These are phyloP conservation scores for Trichophyton benhamiae DNA, from an alignment of 2,329 filamentous ascomycete species.

Conservation along the genomic window DNA sequence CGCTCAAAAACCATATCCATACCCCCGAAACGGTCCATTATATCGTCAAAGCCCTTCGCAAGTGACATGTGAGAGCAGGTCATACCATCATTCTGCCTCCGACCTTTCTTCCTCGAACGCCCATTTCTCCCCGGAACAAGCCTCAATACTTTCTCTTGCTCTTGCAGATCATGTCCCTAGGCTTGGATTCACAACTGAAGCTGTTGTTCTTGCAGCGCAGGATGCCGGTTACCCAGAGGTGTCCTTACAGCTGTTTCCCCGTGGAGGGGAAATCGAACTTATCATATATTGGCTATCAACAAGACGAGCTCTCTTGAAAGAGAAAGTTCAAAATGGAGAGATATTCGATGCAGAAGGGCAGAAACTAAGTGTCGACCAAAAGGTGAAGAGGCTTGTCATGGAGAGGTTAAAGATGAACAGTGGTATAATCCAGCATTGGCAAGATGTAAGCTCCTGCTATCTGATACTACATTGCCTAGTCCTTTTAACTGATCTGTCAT, in stretches of 20 bases:
- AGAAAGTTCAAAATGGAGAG: slow-evolving; percentile 18
- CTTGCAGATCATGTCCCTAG: slow-evolving; percentile 58
- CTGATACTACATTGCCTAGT: neutral
- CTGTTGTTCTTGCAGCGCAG: slow-evolving; percentile 64
- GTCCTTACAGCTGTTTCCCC: slow-evolving; percentile 67
- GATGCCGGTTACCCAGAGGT: slow-evolving; percentile 81
- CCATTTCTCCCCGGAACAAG: slow-evolving; percentile 55
- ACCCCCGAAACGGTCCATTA: neutral
- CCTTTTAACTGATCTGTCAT: neutral
- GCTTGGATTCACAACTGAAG: slow-evolving; percentile 65
- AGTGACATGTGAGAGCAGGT: neutral
- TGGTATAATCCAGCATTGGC: slow-evolving; percentile 63
- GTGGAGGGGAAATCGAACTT: slow-evolving; percentile 69
- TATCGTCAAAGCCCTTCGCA: neutral
- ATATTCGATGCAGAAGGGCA: slow-evolving; percentile 11
- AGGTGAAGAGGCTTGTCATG: slow-evolving; percentile 61
- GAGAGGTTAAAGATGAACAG: slow-evolving; percentile 64
- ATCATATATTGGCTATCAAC: slow-evolving; percentile 42
- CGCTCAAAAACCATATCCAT: slow-evolving; percentile 5
- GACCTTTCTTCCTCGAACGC: slow-evolving; percentile 22
- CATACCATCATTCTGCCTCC: slow-evolving; percentile 47
- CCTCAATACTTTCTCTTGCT: slow-evolving; percentile 67
- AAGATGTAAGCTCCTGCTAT: slow-evolving; percentile 52
- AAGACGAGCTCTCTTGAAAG: slow-evolving; percentile 27
- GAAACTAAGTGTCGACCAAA: slow-evolving; percentile 43